A percentile compares a stretch with the other conserved stretches of the same genome.
These are phyloP conservation scores for Nakaseomyces uthaithaninus DNA, from an alignment of 1,139 yeast genomes.

Conservation along the genomic window DNA sequence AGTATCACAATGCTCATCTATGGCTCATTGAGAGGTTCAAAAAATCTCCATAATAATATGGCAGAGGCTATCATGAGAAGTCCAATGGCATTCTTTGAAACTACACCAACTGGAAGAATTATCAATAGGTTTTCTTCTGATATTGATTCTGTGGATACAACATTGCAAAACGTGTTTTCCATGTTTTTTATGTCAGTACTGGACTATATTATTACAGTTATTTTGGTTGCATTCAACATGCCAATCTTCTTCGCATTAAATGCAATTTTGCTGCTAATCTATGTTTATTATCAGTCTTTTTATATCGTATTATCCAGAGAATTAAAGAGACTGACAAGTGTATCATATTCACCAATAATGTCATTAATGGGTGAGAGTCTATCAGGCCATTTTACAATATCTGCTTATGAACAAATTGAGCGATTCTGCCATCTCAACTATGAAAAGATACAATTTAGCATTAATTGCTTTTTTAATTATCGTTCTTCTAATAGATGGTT, in stretches of 20 bases:
- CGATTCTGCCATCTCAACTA: slow-evolving; percentile 50
- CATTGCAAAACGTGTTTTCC: slow-evolving; percentile 41
- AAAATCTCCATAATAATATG: slow-evolving; percentile 53
- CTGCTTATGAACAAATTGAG: slow-evolving; percentile 45
- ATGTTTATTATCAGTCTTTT: slow-evolving; percentile 45
- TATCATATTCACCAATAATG: slow-evolving; percentile 52
- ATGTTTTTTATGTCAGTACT: slow-evolving; percentile 39
- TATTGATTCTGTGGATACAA: slow-evolving; percentile 51
- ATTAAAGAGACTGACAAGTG: slow-evolving; percentile 45
- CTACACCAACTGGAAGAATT: slow-evolving; percentile 73
- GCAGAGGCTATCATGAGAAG: slow-evolving; percentile 54
- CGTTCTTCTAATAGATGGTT: slow-evolving; percentile 66
- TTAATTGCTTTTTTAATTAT: slow-evolving; percentile 49
- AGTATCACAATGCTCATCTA: slow-evolving; percentile 50
- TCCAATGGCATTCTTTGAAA: slow-evolving; percentile 73
- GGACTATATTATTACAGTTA: slow-evolving; percentile 42
- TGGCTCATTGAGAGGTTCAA: slow-evolving; percentile 60
- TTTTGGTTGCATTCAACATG: slow-evolving; percentile 44
- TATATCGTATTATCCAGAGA: slow-evolving; percentile 50
- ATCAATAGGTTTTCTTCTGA: slow-evolving; percentile 67
- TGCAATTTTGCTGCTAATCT: slow-evolving; percentile 37
- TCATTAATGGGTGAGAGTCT: slow-evolving; percentile 58
- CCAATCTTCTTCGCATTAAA: slow-evolving; percentile 44
- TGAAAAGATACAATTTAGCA: slow-evolving; percentile 54
- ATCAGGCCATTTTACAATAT: slow-evolving; percentile 51